These are phyloP conservation scores for Senna tora DNA, from an alignment of 306 rosid species.

Conservation along the genomic window DNA sequence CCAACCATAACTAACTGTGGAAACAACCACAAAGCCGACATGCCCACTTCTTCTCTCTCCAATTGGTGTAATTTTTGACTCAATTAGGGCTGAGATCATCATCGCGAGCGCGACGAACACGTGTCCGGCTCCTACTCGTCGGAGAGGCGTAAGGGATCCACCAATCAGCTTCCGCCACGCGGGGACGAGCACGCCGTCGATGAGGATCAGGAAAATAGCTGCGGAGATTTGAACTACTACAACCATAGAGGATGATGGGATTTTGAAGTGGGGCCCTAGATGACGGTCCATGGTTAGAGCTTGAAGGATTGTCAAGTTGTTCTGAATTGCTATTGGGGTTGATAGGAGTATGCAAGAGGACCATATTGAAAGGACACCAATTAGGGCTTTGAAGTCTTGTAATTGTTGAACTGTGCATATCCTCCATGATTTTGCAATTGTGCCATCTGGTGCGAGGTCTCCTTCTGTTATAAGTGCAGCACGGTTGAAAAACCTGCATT, in stretches of 20 bases:
- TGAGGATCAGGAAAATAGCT: slow-evolving; percentile 43
- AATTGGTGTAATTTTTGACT: too few species aligned
- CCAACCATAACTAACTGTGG: slow-evolving; percentile 64
- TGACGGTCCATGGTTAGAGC: slow-evolving; percentile 63
- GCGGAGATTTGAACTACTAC: slow-evolving; percentile 48
- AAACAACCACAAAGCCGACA: slow-evolving; percentile 58
- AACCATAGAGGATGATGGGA: slow-evolving; percentile 50
- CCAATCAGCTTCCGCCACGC: slow-evolving; percentile 45
- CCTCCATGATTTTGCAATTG: slow-evolving; percentile 56
- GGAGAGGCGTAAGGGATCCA: slow-evolving; percentile 46
- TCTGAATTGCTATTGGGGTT: slow-evolving; percentile 50
- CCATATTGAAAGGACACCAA: slow-evolving; percentile 61
- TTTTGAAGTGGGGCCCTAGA: slow-evolving; percentile 53
- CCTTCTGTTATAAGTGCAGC: slow-evolving; percentile 56
- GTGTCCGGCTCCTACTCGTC: slow-evolving; percentile 61
- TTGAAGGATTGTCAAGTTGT: slow-evolving; percentile 60
- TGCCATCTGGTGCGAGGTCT: slow-evolving; percentile 48
- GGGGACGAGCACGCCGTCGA: slow-evolving; percentile 58
- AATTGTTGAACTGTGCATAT: slow-evolving; percentile 62
- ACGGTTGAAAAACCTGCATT: slow-evolving; percentile 56
- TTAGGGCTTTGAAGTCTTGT: slow-evolving; percentile 53
- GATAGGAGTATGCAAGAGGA: slow-evolving; percentile 49
- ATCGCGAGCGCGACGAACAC: slow-evolving; percentile 43
- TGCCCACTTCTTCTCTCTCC: slow-evolving; percentile 50
- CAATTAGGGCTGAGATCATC: slow-evolving; percentile 61